Evolutionary conservation across 441 rosid genomes (phyloP).

Genomic region (Gossypium trilobum): DNA sequence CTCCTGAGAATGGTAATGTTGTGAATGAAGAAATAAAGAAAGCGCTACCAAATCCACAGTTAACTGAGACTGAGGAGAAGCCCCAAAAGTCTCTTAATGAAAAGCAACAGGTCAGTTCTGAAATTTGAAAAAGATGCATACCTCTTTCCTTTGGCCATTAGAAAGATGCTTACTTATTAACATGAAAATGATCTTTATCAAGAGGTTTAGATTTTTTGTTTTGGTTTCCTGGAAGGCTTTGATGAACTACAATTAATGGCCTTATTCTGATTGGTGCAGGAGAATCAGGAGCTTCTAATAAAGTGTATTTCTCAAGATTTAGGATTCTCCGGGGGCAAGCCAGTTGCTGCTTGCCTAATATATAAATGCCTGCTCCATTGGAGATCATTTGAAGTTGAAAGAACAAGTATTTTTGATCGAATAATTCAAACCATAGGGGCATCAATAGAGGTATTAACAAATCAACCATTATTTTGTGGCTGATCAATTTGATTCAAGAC

Average conservation of each 20-base stretch:
- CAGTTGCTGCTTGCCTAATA: constrained; percentile 92
- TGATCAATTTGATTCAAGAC: background rate
- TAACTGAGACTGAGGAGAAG: constrained; percentile 92
- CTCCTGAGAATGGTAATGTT: constrained; percentile 75
- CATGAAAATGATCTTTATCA: background rate
- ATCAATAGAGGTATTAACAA: constrained; percentile 56
- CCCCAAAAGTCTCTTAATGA: constrained; percentile 94
- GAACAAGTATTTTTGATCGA: constrained; percentile 93
- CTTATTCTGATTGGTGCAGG: constrained; percentile 43
- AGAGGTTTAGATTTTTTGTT: constrained; percentile 9
- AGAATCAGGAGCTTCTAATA: constrained; percentile 88
- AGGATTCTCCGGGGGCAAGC: constrained; percentile 85
- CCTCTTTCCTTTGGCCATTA: background rate
- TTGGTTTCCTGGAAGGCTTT: background rate
- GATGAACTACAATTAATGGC: background rate
- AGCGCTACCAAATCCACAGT: constrained; percentile 47
- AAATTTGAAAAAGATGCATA: background rate
- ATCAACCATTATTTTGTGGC: background rate
- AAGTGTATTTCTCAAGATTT: constrained; percentile 86
- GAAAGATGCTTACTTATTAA: background rate
- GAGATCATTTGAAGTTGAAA: constrained; percentile 99
- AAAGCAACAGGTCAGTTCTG: constrained; percentile 75
- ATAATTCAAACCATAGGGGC: constrained; percentile 93
- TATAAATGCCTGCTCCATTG: constrained; percentile 97
- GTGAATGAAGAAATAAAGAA: constrained; percentile 68